Evolutionary conservation across 2,329 filamentous ascomycete species (phyloP).

Genomic region (Chlorencoelia australis): DNA sequence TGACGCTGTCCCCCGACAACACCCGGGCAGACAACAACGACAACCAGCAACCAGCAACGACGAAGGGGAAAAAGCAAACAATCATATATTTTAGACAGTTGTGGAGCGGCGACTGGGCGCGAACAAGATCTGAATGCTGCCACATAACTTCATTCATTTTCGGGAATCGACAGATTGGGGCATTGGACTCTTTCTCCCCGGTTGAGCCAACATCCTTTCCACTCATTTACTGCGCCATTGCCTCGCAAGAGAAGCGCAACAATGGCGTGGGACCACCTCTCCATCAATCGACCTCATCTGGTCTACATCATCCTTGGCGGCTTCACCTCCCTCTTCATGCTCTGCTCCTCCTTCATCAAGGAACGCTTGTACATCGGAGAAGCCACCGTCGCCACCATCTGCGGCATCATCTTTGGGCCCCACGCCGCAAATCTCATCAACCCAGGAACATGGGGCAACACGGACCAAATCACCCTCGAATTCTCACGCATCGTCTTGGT

Average conservation of each 20-base stretch:
- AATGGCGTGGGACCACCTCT: slow-evolving; percentile 74
- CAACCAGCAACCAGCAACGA: too few species aligned
- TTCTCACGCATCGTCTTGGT: slow-evolving; percentile 84
- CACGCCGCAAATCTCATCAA: slow-evolving; percentile 75
- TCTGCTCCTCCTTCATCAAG: slow-evolving; percentile 96
- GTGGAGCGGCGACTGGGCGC: slow-evolving; percentile 42
- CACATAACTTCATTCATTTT: slow-evolving; percentile 23
- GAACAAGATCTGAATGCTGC: slow-evolving; percentile 35
- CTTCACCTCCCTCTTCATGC: slow-evolving; percentile 97
- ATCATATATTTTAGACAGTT: too few species aligned
- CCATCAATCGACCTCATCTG: slow-evolving; percentile 89
- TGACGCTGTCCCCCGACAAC: too few species aligned
- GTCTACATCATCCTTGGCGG: slow-evolving; percentile 97
- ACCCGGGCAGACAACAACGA: too few species aligned
- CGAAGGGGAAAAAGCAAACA: too few species aligned
- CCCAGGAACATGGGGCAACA: slow-evolving; percentile 66
- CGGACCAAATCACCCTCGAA: slow-evolving; percentile 79
- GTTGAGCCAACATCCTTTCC: not conserved
- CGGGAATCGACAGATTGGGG: slow-evolving; percentile 28
- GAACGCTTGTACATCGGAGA: slow-evolving; percentile 98
- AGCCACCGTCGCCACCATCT: slow-evolving; percentile 84
- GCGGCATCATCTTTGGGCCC: slow-evolving; percentile 81
- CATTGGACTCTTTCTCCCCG: not conserved
- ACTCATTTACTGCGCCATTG: slow-evolving; percentile 2
- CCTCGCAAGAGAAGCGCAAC: slow-evolving; percentile 9